A percentile compares a stretch with the other conserved stretches of the same genome.
These are phyloP conservation scores for Amanita polypyramis DNA, from an alignment of 768 basidiomycete species.

Conservation along the genomic window DNA sequence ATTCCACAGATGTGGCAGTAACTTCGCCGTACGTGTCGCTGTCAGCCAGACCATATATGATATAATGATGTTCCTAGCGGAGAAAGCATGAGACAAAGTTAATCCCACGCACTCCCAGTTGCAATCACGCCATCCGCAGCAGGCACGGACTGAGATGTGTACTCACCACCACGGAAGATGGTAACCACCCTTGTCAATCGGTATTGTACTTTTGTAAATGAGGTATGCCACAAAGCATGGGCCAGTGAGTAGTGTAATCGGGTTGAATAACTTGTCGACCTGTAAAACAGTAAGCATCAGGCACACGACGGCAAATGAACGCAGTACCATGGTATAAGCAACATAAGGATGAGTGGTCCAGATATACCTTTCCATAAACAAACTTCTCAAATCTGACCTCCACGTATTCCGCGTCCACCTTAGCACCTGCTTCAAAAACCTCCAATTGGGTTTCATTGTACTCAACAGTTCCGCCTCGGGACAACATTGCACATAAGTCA, in stretches of 20 bases:
- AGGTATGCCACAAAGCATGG: slow-evolving; percentile 70
- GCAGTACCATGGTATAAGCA: slow-evolving; percentile 82
- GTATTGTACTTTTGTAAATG: slow-evolving; percentile 69
- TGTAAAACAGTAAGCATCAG: slow-evolving; percentile 16
- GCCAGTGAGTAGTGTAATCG: slow-evolving; percentile 77
- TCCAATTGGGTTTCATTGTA: slow-evolving; percentile 97
- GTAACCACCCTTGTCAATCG: slow-evolving; percentile 58
- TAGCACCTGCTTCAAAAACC: slow-evolving; percentile 88
- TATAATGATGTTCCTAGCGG: slow-evolving; percentile 51
- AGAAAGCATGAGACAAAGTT: neutral
- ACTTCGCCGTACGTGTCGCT: slow-evolving; percentile 69
- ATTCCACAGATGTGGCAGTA: slow-evolving; percentile 74
- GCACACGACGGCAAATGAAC: slow-evolving; percentile 16
- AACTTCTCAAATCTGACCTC: slow-evolving; percentile 78
- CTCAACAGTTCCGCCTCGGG: slow-evolving; percentile 77
- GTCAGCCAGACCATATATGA: slow-evolving; percentile 64
- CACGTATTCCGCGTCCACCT: slow-evolving; percentile 94
- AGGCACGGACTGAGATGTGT: neutral
- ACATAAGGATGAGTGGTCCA: slow-evolving; percentile 90
- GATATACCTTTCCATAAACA: slow-evolving; percentile 81
- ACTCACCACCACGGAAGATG: slow-evolving; percentile 77
- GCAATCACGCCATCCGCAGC: neutral
- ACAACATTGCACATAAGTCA: slow-evolving; percentile 86
- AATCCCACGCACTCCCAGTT: neutral
- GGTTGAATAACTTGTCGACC: slow-evolving; percentile 83